phyloP scores from a whole-genome alignment of 306 rosid genomes.

The Medicago ruthenica region DNA sequence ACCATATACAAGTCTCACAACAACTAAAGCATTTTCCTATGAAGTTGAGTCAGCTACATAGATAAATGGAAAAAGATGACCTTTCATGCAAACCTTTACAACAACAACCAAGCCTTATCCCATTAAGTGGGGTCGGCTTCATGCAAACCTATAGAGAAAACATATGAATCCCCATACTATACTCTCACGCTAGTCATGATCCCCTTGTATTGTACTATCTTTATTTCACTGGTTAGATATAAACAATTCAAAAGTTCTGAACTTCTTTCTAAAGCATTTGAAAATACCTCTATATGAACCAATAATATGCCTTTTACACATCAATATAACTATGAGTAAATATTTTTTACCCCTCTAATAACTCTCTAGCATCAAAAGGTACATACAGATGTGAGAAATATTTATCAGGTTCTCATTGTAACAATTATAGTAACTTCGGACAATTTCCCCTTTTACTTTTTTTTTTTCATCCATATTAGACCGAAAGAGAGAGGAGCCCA shows the following conservation, averaged over 20 bases:
- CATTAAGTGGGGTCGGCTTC: too few relatives aligned
- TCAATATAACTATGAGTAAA: background rate
- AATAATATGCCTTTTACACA: background rate
- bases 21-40: background rate
- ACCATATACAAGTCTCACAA: background rate
- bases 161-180: background rate
- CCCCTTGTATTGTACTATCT: background rate
- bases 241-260: slow-evolving; percentile 1
- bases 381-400: slow-evolving; percentile 6
- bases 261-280: background rate
- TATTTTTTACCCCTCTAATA: background rate
- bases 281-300: background rate
- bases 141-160: background rate
- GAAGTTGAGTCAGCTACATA: background rate
- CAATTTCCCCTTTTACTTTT: background rate
- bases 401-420: background rate
- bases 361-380: background rate
- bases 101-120: too few relatives aligned
- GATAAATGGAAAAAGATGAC: background rate
- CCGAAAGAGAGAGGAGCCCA: background rate
- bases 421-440: background rate
- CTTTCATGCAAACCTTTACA: background rate
- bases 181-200: background rate
- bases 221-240: background rate
- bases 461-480: slow-evolving; percentile 7